These are phyloP conservation scores for Candida dendrica DNA, from an alignment of 805 yeast species.

Conservation along the genomic window DNA sequence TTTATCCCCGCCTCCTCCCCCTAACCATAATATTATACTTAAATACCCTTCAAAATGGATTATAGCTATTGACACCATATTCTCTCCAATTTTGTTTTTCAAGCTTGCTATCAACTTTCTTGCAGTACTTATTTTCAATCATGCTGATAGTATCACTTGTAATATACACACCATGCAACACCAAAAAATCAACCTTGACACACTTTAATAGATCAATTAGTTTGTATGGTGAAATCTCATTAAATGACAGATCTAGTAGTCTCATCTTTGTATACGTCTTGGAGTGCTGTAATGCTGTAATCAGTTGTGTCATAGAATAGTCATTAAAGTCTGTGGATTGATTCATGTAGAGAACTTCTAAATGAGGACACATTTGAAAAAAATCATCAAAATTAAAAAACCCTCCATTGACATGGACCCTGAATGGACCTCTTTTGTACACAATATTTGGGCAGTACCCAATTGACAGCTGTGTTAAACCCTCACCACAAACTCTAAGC, in stretches of 20 bases:
- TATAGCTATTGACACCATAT: conserved; percentile 16
- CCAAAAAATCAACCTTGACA: conserved; percentile 6
- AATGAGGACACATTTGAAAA: conserved; percentile 7
- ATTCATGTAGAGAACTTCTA: conserved; percentile 13
- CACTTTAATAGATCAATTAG: conserved; percentile 6
- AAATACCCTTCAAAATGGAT: no score
- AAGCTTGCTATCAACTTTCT: conserved; percentile 14
- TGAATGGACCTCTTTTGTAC: conserved; percentile 11
- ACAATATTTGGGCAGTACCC: conserved; percentile 16
- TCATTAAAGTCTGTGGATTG: conserved; percentile 19
- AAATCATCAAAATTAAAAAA: conserved; percentile 16
- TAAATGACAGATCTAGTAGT: conserved; percentile 18
- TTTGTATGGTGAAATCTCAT: conserved; percentile 15
- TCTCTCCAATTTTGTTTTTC: conserved; percentile 17
- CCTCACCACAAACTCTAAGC: conserved; percentile 7
- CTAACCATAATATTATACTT: no score
- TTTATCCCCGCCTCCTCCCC: no score
- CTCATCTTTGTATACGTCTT: conserved; percentile 4
- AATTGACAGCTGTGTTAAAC: conserved; percentile 10
- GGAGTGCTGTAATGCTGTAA: conserved; percentile 3
- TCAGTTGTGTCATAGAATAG: conserved; percentile 11
- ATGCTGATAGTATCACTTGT: conserved; percentile 11
- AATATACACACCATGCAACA: conserved; percentile 17
- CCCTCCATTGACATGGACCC: conserved; percentile 5
- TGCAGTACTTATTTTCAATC: conserved; percentile 10